A percentile compares a stretch with the other conserved stretches of the same genome.
These are phyloP conservation scores for Inosperma sp. DNA, from an alignment of 768 basidiomycete genomes.

Conservation along the genomic window DNA sequence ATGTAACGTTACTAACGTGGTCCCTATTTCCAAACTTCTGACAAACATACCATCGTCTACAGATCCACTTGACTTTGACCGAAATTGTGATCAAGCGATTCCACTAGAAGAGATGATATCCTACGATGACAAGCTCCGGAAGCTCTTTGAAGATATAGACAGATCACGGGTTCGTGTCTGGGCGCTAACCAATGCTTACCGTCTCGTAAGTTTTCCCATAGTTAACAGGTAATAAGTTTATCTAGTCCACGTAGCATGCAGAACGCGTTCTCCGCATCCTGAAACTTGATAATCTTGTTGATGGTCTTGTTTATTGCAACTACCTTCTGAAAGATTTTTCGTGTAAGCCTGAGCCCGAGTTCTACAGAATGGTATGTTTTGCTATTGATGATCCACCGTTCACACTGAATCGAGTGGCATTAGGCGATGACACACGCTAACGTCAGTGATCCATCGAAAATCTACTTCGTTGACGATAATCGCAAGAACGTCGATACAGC, in stretches of 20 bases:
- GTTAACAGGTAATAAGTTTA: conserved; percentile 8
- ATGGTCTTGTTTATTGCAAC: conserved; percentile 75
- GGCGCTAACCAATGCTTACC: conserved; percentile 85
- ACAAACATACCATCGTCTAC: conserved; percentile 3
- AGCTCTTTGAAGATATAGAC: conserved; percentile 76
- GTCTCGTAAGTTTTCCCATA: conserved; percentile 42
- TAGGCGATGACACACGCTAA: conserved; percentile 65
- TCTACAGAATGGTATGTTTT: conserved; percentile 51
- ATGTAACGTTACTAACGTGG: too few species aligned
- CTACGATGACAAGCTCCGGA: conserved; percentile 55
- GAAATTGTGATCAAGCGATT: conserved; percentile 76
- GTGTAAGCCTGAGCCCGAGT: conserved; percentile 79
- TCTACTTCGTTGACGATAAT: conserved; percentile 79
- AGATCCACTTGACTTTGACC: conserved; percentile 82
- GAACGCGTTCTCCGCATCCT: conserved; percentile 73
- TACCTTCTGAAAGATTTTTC: conserved; percentile 61
- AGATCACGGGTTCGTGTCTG: conserved; percentile 73
- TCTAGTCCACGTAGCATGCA: conserved; percentile 55
- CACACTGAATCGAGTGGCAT: conserved; percentile 7
- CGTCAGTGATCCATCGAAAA: conserved; percentile 61
- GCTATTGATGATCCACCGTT: neutral
- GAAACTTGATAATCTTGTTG: conserved; percentile 65
- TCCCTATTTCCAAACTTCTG: conserved; percentile 9
- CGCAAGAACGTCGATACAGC: conserved; percentile 66
- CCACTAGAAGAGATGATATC: conserved; percentile 77